Conservation (phyloP, 192 early-diverging fungal species). For the Mortierella antarctica region DNA sequence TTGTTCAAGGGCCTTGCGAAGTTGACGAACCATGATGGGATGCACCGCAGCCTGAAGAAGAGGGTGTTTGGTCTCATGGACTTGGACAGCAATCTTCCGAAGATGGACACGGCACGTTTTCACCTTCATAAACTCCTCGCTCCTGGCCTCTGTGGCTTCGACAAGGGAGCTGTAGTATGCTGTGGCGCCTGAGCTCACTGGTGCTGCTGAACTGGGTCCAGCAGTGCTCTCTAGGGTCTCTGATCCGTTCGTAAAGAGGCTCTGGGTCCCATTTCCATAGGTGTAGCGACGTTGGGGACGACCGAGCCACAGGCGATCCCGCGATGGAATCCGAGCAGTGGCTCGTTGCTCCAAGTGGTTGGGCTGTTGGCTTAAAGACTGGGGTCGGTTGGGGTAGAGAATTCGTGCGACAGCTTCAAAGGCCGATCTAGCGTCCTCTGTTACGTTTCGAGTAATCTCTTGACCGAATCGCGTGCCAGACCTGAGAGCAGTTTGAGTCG, state of each 20-base stretch:
- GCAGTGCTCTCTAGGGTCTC: too few species aligned
- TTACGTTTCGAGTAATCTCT: background rate
- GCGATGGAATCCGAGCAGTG: background rate
- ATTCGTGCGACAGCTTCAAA: background rate
- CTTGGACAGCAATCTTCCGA: slow-evolving; percentile 7
- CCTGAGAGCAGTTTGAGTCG: background rate
- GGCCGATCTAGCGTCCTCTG: slow-evolving; percentile 8
- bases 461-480: background rate
- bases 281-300: slow-evolving; percentile 5
- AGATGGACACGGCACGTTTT: slow-evolving; percentile 20
- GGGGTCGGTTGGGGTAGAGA: slow-evolving; percentile 16
- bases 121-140: slow-evolving; percentile 5
- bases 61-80: slow-evolving; percentile 22
- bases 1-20: slow-evolving; percentile 26
- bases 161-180: too few species aligned
- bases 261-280: background rate
- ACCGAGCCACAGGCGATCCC: background rate
- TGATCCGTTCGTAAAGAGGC: too few species aligned
- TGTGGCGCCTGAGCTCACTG: too few species aligned
- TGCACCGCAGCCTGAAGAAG: slow-evolving; percentile 13
- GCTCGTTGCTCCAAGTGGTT: background rate
- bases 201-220: too few species aligned
- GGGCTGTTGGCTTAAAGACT: background rate
- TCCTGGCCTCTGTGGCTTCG: too few species aligned
- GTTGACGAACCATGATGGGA: slow-evolving; percentile 1